Evolutionary conservation across 2,329 filamentous ascomycete species (phyloP).

Genomic region (Epichloe sp.): DNA sequence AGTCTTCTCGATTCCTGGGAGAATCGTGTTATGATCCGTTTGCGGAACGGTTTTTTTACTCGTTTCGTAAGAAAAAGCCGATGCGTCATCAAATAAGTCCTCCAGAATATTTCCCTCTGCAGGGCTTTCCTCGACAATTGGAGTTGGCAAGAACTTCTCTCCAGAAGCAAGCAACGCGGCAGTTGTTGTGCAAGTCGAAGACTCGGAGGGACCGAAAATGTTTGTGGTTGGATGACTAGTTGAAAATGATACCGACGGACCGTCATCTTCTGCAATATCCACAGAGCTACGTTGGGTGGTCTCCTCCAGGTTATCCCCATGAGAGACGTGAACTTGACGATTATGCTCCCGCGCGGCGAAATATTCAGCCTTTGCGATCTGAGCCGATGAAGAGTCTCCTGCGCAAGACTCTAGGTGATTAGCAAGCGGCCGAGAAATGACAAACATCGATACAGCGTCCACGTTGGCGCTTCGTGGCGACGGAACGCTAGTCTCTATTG

Average conservation of each 20-base stretch:
- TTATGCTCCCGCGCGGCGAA: slow-evolving; percentile 28
- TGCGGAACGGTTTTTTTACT: slow-evolving; percentile 12
- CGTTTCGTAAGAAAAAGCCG: slow-evolving; percentile 17
- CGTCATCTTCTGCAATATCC: not conserved
- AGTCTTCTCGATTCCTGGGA: not conserved
- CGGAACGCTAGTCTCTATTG: not conserved
- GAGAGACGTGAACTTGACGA: not conserved
- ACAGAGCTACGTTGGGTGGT: slow-evolving; percentile 7
- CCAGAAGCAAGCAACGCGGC: slow-evolving; percentile 17
- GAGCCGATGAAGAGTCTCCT: not conserved
- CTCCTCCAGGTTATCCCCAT: not conserved
- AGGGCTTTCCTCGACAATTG: slow-evolving; percentile 2
- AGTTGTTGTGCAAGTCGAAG: slow-evolving; percentile 4
- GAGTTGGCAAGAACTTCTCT: slow-evolving; percentile 19
- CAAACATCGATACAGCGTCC: not conserved
- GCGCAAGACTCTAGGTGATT: not conserved
- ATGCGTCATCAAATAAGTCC: slow-evolving; percentile 14
- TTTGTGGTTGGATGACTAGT: not conserved
- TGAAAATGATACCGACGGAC: not conserved
- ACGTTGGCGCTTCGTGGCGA: not conserved
- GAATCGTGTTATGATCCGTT: not conserved
- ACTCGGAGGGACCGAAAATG: not conserved
- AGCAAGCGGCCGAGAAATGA: not conserved
- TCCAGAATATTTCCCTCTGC: not conserved
- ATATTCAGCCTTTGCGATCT: slow-evolving; percentile 13